Base-by-base conservation (phyloP, 164 flowering plant species). In the Sextonia rubra region DNA sequence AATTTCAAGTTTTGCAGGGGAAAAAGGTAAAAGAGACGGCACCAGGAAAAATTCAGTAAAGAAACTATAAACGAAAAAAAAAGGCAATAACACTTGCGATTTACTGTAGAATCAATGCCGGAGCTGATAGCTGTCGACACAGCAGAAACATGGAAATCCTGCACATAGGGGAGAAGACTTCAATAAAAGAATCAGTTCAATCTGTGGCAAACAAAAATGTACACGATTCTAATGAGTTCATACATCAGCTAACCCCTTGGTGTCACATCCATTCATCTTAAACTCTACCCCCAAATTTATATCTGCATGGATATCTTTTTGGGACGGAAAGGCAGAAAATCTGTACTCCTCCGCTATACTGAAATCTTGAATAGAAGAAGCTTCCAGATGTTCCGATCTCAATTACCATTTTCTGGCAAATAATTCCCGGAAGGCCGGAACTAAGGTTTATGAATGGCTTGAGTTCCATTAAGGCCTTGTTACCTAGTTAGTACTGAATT, bases 71-170 rank as follows among this genome's bases (percentile, higher is more conserved):
- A n/a, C 8, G 1, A 12, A 0, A 66, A 6, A 47, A 15, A 49
- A 60, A n/a, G 22, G 11, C 2, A 2, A n/a, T 58, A 60, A 47
- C 22, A 78, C 81, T 72, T 75, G 68, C 81, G 75, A 68, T 68
- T 64, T 23, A 18, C 61, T 62, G 47, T 18, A 32, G 63, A 15
- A 47, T 58, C 70, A 5, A 8, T 22, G 47, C 58, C 30, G 17
- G 72, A 75, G 25, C 70, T 47, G 7, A 37, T 52, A 70, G 49
- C 64, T 55, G n/a, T 29, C 14, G 30, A 7, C 9, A 32, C 27
- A 29, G 47, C 63, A 26, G 5, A 49, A 32, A 26, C 64, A 58
- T 20, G 69, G 29, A 24, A 74, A 48, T 29, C 44, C 80, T 74
- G 75, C 74, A 62, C 32, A 63, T 14, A 23, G 58, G n/a, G 14